phyloP scores from a whole-genome alignment of 2,329 filamentous ascomycete species.

The Pseudogymnoascus sp. region DNA sequence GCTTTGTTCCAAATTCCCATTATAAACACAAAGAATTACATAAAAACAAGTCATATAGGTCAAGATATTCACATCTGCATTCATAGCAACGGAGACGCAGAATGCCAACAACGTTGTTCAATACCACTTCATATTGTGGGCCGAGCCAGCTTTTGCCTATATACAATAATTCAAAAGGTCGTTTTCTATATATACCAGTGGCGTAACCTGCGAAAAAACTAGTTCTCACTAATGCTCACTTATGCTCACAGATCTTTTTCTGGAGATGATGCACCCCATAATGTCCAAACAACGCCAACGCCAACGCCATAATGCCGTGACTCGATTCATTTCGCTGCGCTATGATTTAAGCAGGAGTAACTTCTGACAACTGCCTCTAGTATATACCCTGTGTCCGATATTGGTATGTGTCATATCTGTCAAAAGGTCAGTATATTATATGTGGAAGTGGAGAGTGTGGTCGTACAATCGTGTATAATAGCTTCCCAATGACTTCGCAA shows the following conservation, averaged over 20 bases:
- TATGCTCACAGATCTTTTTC: conserved; percentile 7
- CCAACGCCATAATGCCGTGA: conserved; percentile 7
- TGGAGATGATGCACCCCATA: conserved; percentile 1
- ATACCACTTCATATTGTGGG: conserved; percentile 5
- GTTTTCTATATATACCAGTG: conserved; percentile 7
- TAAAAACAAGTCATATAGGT: background rate
- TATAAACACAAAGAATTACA: background rate
- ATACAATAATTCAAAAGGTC: conserved; percentile 6
- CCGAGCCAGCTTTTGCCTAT: conserved; percentile 2
- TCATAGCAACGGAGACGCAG: background rate
- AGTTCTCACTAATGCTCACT: conserved; percentile 8
- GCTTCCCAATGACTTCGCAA: conserved; percentile 73
- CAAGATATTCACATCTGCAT: background rate
- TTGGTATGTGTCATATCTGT: conserved; percentile 75
- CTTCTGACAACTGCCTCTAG: conserved; percentile 33
- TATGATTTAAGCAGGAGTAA: background rate
- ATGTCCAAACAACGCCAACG: conserved; percentile 8
- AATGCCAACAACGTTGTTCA: background rate
- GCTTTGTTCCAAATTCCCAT: background rate
- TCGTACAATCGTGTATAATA: conserved; percentile 78
- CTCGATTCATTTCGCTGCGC: background rate
- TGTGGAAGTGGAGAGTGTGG: background rate
- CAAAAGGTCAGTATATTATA: conserved; percentile 13
- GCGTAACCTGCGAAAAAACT: background rate
- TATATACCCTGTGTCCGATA: conserved; percentile 85